A percentile compares a stretch with the other conserved stretches of the same genome.
Evolutionary conservation across 768 basidiomycete genomes (phyloP).

Genomic region (Agrocybe praecox): DNA sequence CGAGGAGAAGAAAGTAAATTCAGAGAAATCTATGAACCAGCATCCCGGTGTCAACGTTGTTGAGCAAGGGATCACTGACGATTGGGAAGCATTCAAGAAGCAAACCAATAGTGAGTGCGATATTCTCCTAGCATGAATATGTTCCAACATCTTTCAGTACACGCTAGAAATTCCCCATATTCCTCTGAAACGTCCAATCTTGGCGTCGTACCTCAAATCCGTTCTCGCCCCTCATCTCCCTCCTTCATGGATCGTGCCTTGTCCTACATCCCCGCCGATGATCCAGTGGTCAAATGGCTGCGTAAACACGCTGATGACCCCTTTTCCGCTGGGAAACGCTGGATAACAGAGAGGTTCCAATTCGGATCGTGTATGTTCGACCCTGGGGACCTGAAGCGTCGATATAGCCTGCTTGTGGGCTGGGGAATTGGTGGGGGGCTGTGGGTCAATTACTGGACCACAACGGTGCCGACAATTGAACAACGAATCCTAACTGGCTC

Average conservation of each 20-base stretch:
- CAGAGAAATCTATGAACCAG: conserved; percentile 46
- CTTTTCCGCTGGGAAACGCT: conserved; percentile 47
- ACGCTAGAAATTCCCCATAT: conserved; percentile 7
- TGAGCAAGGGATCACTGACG: conserved; percentile 46
- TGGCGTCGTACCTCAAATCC: conserved; percentile 1
- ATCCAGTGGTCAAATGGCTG: conserved; percentile 49
- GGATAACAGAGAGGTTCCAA: conserved; percentile 58
- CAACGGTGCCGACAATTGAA: conserved; percentile 31
- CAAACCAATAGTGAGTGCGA: conserved; percentile 28
- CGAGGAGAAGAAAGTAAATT: conserved; percentile 24
- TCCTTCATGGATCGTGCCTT: conserved; percentile 38
- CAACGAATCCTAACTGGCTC: conserved; percentile 11
- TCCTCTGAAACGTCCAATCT: conserved; percentile 7
- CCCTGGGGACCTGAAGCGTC: conserved; percentile 45
- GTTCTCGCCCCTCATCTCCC: conserved; percentile 19
- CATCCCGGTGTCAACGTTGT: conserved; percentile 45
- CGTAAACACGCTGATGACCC: conserved; percentile 57
- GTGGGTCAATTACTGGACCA: conserved; percentile 68
- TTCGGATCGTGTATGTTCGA: conserved; percentile 64
- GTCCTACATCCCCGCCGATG: conserved; percentile 41
- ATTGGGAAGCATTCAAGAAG: conserved; percentile 49
- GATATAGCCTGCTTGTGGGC: conserved; percentile 47
- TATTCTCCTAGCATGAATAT: no score
- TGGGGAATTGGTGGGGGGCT: conserved; percentile 52
- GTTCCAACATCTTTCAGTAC: no score